Evolutionary conservation across 73 alveolate species (phyloP), one percentile per base, ranked within the genome.

Genomic region (Tetrahymena elliotti): DNA sequence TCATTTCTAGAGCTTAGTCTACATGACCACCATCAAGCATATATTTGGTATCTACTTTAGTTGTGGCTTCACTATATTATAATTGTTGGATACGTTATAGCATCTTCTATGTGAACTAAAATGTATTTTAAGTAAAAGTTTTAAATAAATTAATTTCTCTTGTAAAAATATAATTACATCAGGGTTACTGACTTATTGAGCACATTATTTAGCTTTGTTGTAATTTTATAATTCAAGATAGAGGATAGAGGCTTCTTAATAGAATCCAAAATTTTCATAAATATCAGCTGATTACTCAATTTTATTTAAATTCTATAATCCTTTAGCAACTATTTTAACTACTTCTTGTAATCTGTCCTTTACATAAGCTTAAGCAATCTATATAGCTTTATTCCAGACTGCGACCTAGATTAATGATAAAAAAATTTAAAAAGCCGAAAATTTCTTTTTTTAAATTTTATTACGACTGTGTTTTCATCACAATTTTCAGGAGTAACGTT

Each of bases 341-440:
- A 99, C 99, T 94, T 98, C 99, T 68, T 98, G 99, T 33, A 98
- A 97, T 94, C 99, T 98, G 31, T 96, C 99, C 93, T 99, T 99
- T 93, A 96, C 99, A 97, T 99, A 97, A 83, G 97, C 98, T 98
- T 98, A 98, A 34, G 99, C 99, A 31, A 99, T 95, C 52, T 98
- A 95, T 94, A 98, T 98, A 3, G 99, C 99, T 93, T 98, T 98
- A 84, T 98, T 98, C 99, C 99, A 99, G 34, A 98, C 97, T 84
- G 97, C 99, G 0, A 68, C 88, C 88, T 68, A 68, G n/a, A 68
- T 52, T 7, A 24, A 4, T 47, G 13, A 47, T 47, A 38, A n/a
- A 68, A 0, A 68, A 68, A 18, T 8, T 47, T 47, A 47, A 47
- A 47, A 8, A 0, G 20, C 0, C 82, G 3, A 18, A 47, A 47